Evolutionary conservation across 371 early-diverging fungal genomes (phyloP), one percentile per base, ranked within the genome.

Genomic region (Massospora cicadina): DNA sequence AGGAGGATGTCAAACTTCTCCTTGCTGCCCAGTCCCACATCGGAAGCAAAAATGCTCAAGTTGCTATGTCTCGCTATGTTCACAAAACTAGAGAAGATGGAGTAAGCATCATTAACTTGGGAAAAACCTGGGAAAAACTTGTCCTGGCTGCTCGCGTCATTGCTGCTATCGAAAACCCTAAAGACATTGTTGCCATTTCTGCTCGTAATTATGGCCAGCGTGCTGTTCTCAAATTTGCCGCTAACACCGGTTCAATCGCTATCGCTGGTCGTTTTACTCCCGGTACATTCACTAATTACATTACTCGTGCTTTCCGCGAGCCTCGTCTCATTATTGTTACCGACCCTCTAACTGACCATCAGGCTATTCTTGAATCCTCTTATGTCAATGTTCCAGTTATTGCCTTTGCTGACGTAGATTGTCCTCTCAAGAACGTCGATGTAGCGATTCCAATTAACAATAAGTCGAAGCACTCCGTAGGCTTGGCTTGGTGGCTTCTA

Each of bases 371-470:
- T 75, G 99, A 99, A 81, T 94, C 98, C 54, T 90, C 95, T 60
- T 93, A 95, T 76, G 97, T 98, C 77, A 98, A 98, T 86, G 93
- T 98, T 76, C 99, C 99, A 60, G 91, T 94, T 69, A 98, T 99
- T 75, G 98, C 99, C 63, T 85, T 99, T 74, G 85, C 89, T 75
- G 98, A 99, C 80, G 87, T 98, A 54, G 99, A 99, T 83, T 88
- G 95, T 54, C 86, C 90, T 43, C 81, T 98, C 72, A 77, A 81
- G 68, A 86, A 83, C 79, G 90, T 99, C 71, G 99, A 99, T 80
- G 83, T 98, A 76, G 98, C 92, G 73, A 99, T 99, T 83, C 99
- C 99, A 70, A 88, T 91, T 79, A 99, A 99, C 91, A 99, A 98
- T 88, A 85, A 94, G 79, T 90, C 90, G 71, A 95, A 96, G 81